Percentiles rank a stretch among this genome's conserved stretches.
Evolutionary conservation across 192 early-diverging fungal species (phyloP).

Genomic region (Backusella australiensis): DNA sequence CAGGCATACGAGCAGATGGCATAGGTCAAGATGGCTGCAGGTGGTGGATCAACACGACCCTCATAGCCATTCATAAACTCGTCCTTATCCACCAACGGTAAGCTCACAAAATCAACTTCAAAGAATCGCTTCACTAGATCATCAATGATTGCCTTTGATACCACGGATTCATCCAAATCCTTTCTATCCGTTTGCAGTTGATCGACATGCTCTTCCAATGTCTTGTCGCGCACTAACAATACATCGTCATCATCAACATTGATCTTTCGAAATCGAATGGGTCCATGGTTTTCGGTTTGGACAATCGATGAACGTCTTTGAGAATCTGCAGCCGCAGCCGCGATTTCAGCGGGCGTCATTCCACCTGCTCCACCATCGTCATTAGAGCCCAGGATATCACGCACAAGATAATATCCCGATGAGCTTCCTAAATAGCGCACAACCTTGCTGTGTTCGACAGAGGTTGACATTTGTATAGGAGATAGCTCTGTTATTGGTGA

Average conservation of each 20-base stretch:
- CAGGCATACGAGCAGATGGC: conserved; percentile 17
- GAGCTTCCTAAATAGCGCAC: conserved; percentile 28
- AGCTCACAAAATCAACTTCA: background rate
- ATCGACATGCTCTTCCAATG: background rate
- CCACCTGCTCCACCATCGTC: background rate
- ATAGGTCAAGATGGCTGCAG: conserved; percentile 13
- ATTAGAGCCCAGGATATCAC: conserved; percentile 4
- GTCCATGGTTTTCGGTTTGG: background rate
- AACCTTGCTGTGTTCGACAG: conserved; percentile 28
- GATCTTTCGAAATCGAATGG: conserved; percentile 17
- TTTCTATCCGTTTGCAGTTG: background rate
- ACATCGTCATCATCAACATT: conserved; percentile 25
- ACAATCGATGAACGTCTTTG: background rate
- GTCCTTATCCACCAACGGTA: conserved; percentile 17
- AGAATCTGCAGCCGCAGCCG: background rate
- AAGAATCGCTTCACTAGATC: conserved; percentile 15
- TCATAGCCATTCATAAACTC: conserved; percentile 15
- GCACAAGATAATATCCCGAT: conserved; percentile 27
- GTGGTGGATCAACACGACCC: background rate
- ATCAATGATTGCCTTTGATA: background rate
- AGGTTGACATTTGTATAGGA: background rate
- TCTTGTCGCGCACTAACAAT: conserved; percentile 22
- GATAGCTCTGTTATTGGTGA: background rate
- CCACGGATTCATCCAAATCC: background rate
- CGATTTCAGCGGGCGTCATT: background rate